These are phyloP conservation scores for Flagelloscypha sp. DNA, from an alignment of 768 basidiomycete species.

Conservation along the genomic window DNA sequence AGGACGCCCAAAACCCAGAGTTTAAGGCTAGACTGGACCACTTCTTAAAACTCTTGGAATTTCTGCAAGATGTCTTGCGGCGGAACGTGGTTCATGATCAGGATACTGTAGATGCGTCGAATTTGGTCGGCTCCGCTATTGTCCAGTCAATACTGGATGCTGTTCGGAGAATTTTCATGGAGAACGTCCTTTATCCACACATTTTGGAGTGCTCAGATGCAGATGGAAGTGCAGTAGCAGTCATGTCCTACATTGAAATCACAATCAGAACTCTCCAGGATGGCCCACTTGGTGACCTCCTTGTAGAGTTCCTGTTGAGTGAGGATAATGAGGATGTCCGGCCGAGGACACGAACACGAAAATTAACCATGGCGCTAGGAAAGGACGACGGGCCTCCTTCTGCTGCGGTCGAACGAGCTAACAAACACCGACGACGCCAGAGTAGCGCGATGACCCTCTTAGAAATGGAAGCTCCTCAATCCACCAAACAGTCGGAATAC, in stretches of 20 bases:
- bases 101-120: conserved; percentile 47
- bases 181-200: conserved; percentile 89
- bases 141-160: conserved; percentile 78
- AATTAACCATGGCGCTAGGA: conserved; percentile 37
- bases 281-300: conserved; percentile 57
- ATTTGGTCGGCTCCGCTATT: conserved; percentile 70
- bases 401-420: conserved; percentile 26
- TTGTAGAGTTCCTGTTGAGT: conserved; percentile 75
- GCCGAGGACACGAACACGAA: conserved; percentile 31
- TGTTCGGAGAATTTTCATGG: conserved; percentile 78
- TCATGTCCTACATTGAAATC: conserved; percentile 91
- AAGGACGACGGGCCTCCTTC: conserved; percentile 23
- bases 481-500: conserved; percentile 67
- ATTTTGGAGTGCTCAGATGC: conserved; percentile 86
- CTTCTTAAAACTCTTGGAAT: conserved; percentile 85
- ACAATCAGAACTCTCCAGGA: conserved; percentile 70
- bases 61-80: conserved; percentile 80
- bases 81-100: conserved; percentile 46
- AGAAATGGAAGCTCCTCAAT: conserved; percentile 73
- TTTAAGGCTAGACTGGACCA: conserved; percentile 79
- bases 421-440: conserved; percentile 53
- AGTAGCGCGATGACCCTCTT: conserved; percentile 90
- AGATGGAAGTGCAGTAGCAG: conserved; percentile 94
- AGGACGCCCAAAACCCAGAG: conserved; percentile 65
- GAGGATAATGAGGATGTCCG: conserved; percentile 71